Evolutionary conservation across 345 rosid species (phyloP), one percentile per base, ranked within the genome.

Genomic region (Lepidium africanum): DNA sequence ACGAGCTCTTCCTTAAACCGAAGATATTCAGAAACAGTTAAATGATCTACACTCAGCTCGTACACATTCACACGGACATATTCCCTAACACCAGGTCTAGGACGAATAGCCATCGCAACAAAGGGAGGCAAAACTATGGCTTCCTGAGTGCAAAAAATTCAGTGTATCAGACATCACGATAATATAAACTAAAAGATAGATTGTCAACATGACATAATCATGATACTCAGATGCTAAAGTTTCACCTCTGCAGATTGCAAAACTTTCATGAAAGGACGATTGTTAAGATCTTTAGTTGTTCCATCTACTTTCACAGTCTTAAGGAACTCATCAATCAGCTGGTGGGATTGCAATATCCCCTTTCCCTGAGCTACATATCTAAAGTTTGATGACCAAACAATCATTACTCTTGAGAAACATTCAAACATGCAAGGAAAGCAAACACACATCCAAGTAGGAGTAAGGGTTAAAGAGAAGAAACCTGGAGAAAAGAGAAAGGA

Each of bases 51-150:
- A 25, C 81, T 85, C 66, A 93, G 94, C 64, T 93, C 87, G 42
- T 74, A 43, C 19, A 90, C 89, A 80, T 90, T 88, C 19, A 93
- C 96, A 55, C 97, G 97, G 33, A 90, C 86, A 71, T 74, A 93
- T 76, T 93, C 98, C 88, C 97, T 86, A 54, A 93, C 97, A 68
- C 98, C 97, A 53, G 98, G 98, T 68, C 97, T 83, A 6, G 98
- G 98, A 54, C 98, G 96, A 80, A 92, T 67, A n/a, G 97, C 91
- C 47, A 90, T 69, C 2, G 93, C 97, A 72, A 92, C 98, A 74
- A 83, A 90, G 1, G 98, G 97, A 76, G 98, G 98, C 74, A 92
- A 77, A 54, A 90, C 86, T 41, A 92, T 92, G 13, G 97, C 98
- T 87, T 92, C 98, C 97, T 92, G 64, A 5, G 3, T 35, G 9